phyloP scores from a whole-genome alignment of 2,329 filamentous ascomycete species.

The Penicillium thymicola region DNA sequence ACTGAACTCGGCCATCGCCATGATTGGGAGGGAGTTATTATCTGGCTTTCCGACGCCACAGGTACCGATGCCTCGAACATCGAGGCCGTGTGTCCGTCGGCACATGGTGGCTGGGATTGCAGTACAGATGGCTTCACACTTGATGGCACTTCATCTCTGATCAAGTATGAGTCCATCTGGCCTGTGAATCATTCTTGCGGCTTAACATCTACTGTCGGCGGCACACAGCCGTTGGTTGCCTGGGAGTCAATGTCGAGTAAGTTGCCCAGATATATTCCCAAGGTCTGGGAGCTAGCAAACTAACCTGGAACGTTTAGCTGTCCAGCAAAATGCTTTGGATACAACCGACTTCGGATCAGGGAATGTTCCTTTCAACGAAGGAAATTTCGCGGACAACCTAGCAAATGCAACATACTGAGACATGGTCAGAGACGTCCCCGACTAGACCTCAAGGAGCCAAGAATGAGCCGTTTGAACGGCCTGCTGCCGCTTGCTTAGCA shows the following conservation, averaged over 20 bases:
- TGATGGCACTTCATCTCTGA: constrained; percentile 44
- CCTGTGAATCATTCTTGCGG: constrained; percentile 50
- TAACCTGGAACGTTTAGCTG: constrained; percentile 12
- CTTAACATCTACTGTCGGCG: constrained; percentile 41
- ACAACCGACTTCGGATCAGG: constrained; percentile 47
- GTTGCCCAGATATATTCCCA: neutral
- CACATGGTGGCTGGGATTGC: constrained; percentile 51
- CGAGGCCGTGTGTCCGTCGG: constrained; percentile 51
- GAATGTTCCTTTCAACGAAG: constrained; percentile 49
- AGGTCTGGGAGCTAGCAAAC: neutral
- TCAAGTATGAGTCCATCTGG: constrained; percentile 50
- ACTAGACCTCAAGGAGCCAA: neutral
- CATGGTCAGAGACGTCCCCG: neutral
- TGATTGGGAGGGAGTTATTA: constrained; percentile 56
- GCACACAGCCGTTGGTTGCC: constrained; percentile 48
- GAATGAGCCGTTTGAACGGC: too few species aligned
- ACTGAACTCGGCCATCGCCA: constrained; percentile 51
- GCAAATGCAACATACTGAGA: constrained; percentile 34
- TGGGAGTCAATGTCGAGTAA: constrained; percentile 48
- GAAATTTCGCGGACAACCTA: constrained; percentile 48
- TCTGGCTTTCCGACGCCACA: constrained; percentile 47
- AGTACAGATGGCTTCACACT: constrained; percentile 41
- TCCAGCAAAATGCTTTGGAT: constrained; percentile 44
- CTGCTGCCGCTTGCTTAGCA: neutral
- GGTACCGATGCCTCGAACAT: constrained; percentile 41